Base-by-base conservation (phyloP, 2,329 filamentous ascomycete species). In the Coniella lustricola region DNA sequence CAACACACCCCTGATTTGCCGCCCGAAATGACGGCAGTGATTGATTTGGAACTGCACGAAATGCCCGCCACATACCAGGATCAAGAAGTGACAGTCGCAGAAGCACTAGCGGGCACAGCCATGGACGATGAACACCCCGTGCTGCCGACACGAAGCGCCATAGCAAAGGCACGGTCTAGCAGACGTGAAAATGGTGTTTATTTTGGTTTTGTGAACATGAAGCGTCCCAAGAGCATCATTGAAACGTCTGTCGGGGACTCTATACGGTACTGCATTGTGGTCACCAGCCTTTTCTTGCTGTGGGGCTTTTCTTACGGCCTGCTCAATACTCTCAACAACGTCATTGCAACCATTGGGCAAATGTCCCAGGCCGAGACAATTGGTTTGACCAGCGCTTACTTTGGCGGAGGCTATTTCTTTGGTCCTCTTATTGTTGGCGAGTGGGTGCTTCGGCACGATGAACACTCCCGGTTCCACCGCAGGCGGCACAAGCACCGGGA, bases 291-390 rank as follows among this genome's bases (percentile, higher is more conserved):
- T 0, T 95, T 95, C 67, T 82, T 95, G 55, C 70, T 95, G 3
- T 95, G 89, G 90, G 90, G 90, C 0, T 85, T 95, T 50, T 90
- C 89, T 0, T 95, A 95, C 57, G 90, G 90, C 0, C 75, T 95
- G 2, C 72, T 95, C 3, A 89, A 93, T 59, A 85, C 84, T 0
- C 75, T 96, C 22, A 95, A 95, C 62, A 76, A 75, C 17, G 80
- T 81, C 20, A 82, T 89, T 45, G 79, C 84, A 32, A 60, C 66
- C 12, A 76, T 88, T 5, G 76, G 82, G 13, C 59, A 75, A 18
- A 83, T 85, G 73, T 76, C 72, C 1, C 64, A 72, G 0, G 74
- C 77, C 7, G 75, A 89, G 62, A 82, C 77, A 0, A 68, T 88
- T 3, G 82, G 82, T 1, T 73, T 89, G 34, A 85, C 84, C 18